Conservation (phyloP, 1,284 basidiomycete genomes). For the Phlebopus sp. region DNA sequence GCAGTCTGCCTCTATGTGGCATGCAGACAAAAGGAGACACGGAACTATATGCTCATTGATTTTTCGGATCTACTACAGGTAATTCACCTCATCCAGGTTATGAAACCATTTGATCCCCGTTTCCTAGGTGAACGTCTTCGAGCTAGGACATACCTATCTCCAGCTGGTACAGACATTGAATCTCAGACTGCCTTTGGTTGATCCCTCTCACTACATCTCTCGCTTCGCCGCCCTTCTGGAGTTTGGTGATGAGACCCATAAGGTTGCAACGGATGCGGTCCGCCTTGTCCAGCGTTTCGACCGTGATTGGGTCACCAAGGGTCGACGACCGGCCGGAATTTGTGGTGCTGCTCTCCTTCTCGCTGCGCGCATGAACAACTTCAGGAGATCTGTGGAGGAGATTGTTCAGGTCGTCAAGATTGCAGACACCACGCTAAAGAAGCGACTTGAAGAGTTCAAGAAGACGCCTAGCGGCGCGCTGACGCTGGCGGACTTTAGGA, state of each 20-base stretch:
- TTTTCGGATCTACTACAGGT: slow-evolving; percentile 92
- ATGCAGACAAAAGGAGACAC: slow-evolving; percentile 86
- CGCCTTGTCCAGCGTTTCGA: slow-evolving; percentile 94
- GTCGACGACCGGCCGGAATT: slow-evolving; percentile 93
- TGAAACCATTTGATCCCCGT: slow-evolving; percentile 3
- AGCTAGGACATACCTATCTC: slow-evolving; percentile 94
- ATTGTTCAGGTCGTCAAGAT: slow-evolving; percentile 99
- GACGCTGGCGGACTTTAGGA: slow-evolving; percentile 90
- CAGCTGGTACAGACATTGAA: slow-evolving; percentile 90
- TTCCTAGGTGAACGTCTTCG: slow-evolving; percentile 92
- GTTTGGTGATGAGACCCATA: slow-evolving; percentile 92
- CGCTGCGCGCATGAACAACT: slow-evolving; percentile 98
- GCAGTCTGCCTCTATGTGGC: slow-evolving; percentile 96
- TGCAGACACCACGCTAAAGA: slow-evolving; percentile 90
- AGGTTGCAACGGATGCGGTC: slow-evolving; percentile 91
- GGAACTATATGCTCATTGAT: slow-evolving; percentile 97
- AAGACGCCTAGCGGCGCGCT: slow-evolving; percentile 83
- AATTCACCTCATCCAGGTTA: slow-evolving; percentile 20
- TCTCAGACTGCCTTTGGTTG: slow-evolving; percentile 86
- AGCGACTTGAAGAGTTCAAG: slow-evolving; percentile 95
- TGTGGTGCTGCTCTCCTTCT: slow-evolving; percentile 95
- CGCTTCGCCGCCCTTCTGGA: slow-evolving; percentile 96
- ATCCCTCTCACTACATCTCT: slow-evolving; percentile 96
- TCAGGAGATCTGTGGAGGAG: slow-evolving; percentile 88
- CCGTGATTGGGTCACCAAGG: slow-evolving; percentile 96